Base-by-base conservation (phyloP, 1,284 basidiomycete species). In the Takashimella tepidaria region DNA sequence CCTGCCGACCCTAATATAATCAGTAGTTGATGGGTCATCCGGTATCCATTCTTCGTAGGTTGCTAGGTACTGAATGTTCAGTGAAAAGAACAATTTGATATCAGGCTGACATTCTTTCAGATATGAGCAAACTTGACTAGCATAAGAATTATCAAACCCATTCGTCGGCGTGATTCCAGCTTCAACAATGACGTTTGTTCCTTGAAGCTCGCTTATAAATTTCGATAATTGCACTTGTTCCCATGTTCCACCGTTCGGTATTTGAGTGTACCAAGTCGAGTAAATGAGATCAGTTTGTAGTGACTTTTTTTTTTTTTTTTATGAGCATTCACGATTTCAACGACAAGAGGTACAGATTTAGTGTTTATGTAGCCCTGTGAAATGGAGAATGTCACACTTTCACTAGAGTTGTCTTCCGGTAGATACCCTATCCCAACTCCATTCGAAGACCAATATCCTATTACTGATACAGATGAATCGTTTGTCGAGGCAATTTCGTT, bases 41-140 rank as follows among this genome's bases (percentile, higher is more conserved):
- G 47, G 47, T 22, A 22, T 16, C 47, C 47, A 49, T 22, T 49
- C 21, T 27, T 37, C n/a, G 25, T 37, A 37, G 11, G 47, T 40
- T 11, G 24, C 25, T 19, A 49, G 47, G 22, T 19, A 5, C 8
- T 5, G 26, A 8, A 37, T 49, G 19, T 49, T 49, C 12, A 31
- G 47, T 16, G 47, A 27, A 20, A 8, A 49, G 25, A 49, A 49
- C 47, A 49, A 37, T 40, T 49, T 49, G 47, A 49, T 49, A 16
- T 49, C 47, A 11, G 47, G 47, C 41, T 49, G 47, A 40, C 47
- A 49, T 25, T 25, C 27, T 37, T 37, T 37, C 31, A 37, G 31
- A 16, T 37, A 37, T 16, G 31, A 8, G 31, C 31, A 37, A 8
- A 37, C 31, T 37, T 8, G 31, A 37, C 31, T 37, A 8, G 31